A percentile compares a stretch with the other conserved stretches of the same genome.
phyloP scores from a whole-genome alignment of 441 rosid species.

The Gossypium davidsonii region DNA sequence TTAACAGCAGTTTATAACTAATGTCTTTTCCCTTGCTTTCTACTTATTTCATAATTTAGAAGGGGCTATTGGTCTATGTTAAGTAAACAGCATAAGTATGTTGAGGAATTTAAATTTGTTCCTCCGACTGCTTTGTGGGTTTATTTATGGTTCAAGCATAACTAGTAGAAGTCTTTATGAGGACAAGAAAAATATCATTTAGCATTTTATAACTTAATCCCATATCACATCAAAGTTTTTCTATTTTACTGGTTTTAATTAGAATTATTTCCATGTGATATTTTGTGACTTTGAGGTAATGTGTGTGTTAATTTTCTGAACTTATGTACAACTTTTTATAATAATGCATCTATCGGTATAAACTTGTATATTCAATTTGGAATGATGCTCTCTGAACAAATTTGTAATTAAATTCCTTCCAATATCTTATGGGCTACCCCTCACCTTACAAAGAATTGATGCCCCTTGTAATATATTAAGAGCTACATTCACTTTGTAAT shows the following conservation, averaged over 20 bases:
- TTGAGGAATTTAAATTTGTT: background rate
- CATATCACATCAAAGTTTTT: background rate
- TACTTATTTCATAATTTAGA: background rate
- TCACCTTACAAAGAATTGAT: background rate
- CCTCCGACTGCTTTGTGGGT: background rate
- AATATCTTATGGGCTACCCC: background rate
- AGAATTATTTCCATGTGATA: background rate
- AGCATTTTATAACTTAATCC: background rate
- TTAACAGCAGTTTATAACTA: background rate
- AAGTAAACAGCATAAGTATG: background rate
- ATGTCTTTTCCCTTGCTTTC: background rate
- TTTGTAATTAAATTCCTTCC: background rate
- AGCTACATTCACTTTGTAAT: background rate
- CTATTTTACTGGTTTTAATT: background rate
- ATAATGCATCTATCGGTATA: background rate
- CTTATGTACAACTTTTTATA: background rate
- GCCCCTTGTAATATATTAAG: background rate
- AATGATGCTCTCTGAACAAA: background rate
- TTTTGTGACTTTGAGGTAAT: background rate
- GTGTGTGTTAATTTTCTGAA: background rate
- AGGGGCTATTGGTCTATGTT: background rate
- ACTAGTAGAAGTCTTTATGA: background rate
- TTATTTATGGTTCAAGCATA: conserved; percentile 4
- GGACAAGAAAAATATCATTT: background rate
- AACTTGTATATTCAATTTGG: background rate